These are phyloP conservation scores for Chaetomium olivaceum DNA, from an alignment of 2,329 filamentous ascomycete genomes.

Conservation along the genomic window DNA sequence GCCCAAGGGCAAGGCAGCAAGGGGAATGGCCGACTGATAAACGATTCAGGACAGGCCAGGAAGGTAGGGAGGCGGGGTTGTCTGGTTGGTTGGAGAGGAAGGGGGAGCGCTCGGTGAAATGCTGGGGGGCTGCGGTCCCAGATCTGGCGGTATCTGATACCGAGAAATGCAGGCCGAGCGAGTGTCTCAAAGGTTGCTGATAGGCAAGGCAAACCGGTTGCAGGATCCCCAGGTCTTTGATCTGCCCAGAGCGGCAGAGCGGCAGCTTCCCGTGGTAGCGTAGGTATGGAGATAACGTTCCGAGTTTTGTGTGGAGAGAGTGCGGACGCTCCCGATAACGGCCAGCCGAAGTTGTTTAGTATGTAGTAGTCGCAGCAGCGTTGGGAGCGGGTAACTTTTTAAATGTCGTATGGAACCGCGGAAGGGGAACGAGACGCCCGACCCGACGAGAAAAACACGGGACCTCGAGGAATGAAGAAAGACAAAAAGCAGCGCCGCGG, in stretches of 20 bases:
- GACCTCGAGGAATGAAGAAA: slow-evolving; percentile 9
- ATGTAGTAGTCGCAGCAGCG: neutral
- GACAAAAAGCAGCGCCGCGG: slow-evolving; percentile 10
- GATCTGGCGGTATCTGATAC: slow-evolving; percentile 34
- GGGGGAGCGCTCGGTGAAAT: slow-evolving; percentile 29
- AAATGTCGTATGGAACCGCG: neutral
- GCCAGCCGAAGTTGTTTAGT: slow-evolving; percentile 3
- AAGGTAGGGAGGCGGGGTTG: slow-evolving; percentile 20
- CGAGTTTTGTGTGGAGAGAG: slow-evolving; percentile 15
- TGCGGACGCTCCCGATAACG: slow-evolving; percentile 22
- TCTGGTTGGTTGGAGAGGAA: slow-evolving; percentile 13
- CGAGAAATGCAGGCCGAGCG: slow-evolving; percentile 22
- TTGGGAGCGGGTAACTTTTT: slow-evolving; percentile 4
- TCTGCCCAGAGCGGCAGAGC: slow-evolving; percentile 19
- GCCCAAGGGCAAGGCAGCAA: slow-evolving; percentile 25
- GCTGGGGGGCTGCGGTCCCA: slow-evolving; percentile 30
- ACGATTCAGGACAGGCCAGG: slow-evolving; percentile 12
- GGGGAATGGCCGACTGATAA: slow-evolving; percentile 30
- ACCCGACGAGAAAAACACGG: neutral
- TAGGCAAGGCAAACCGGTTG: slow-evolving; percentile 28
- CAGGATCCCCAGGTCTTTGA: slow-evolving; percentile 26
- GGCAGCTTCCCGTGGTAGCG: slow-evolving; percentile 30
- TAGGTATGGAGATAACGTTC: slow-evolving; percentile 32
- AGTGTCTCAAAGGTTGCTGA: slow-evolving; percentile 21
- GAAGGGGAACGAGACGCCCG: slow-evolving; percentile 4